Conservation (phyloP, 345 rosid species). For the Populus euphratica region DNA sequence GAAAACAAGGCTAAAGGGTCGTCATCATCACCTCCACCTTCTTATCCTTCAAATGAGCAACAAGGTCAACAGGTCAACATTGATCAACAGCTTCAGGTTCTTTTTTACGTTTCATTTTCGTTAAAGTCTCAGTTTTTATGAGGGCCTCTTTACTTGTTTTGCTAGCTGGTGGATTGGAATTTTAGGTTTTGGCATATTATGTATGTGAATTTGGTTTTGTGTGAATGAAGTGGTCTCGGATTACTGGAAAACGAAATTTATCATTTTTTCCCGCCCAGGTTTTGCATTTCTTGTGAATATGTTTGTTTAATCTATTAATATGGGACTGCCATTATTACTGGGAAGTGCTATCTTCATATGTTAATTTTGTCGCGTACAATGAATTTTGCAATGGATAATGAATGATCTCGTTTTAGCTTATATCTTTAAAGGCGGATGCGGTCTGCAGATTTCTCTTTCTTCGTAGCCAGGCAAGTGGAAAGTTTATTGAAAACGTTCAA, state of each 20-base stretch:
- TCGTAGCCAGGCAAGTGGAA: background rate
- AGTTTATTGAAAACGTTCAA: background rate
- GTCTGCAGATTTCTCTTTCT: background rate
- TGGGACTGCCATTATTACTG: background rate
- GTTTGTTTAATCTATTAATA: background rate
- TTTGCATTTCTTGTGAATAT: background rate
- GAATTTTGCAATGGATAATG: background rate
- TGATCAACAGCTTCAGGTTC: conserved; percentile 56
- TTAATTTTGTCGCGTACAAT: background rate
- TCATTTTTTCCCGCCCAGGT: background rate
- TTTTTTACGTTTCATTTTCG: background rate
- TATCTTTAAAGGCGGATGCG: background rate
- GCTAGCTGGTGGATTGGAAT: conserved; percentile 9
- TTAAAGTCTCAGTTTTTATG: conserved; percentile 6
- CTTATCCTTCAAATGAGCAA: conserved; percentile 19
- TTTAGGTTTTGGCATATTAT: background rate
- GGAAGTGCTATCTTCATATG: background rate
- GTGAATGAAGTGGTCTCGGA: background rate
- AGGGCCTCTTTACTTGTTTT: conserved; percentile 18
- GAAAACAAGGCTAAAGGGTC: conserved; percentile 66
- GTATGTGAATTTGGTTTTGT: background rate
- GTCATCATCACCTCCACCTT: conserved; percentile 40
- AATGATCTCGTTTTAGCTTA: background rate
- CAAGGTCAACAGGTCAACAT: conserved; percentile 35
- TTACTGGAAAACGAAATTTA: background rate